A percentile compares a stretch with the other conserved stretches of the same genome.
Conservation (phyloP, 495 filamentous ascomycete genomes). For the Penicillium pancosmium region DNA sequence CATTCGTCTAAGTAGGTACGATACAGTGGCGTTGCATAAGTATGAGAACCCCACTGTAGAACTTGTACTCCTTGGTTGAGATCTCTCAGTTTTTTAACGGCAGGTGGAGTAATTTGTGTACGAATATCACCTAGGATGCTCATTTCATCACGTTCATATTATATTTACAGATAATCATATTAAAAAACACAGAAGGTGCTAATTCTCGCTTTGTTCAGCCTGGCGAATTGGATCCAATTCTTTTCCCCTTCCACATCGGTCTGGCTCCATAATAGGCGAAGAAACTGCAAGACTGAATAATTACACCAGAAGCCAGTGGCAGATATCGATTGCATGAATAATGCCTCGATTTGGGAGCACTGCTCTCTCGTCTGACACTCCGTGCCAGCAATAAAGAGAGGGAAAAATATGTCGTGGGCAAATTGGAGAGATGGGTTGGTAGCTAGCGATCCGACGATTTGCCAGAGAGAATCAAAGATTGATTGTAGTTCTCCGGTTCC, state of each 20-base stretch:
- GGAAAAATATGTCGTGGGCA: slow-evolving; percentile 24
- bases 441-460: slow-evolving; percentile 9
- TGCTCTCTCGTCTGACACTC: slow-evolving; percentile 4
- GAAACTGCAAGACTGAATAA: slow-evolving; percentile 20
- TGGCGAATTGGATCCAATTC: slow-evolving; percentile 25
- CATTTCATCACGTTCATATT: not conserved
- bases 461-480: slow-evolving; percentile 7
- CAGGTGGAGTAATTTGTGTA: not conserved
- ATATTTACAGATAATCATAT: not conserved
- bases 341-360: slow-evolving; percentile 3
- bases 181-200: slow-evolving; percentile 20
- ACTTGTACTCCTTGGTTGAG: not conserved
- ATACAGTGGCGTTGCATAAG: not conserved
- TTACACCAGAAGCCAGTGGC: slow-evolving; percentile 27
- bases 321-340: slow-evolving; percentile 18
- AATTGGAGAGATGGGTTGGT: slow-evolving; percentile 5
- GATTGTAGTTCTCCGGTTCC: not conserved
- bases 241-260: not conserved
- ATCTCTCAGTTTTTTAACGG: no score
- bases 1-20: not conserved
- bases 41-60: not conserved
- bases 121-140: not conserved
- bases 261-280: slow-evolving; percentile 16
- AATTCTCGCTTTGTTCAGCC: slow-evolving; percentile 13
- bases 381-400: slow-evolving; percentile 26